These are phyloP conservation scores for Sphagnum magellanicum DNA, from an alignment of 228 moss, liverwort and hornwort species.

Conservation along the genomic window DNA sequence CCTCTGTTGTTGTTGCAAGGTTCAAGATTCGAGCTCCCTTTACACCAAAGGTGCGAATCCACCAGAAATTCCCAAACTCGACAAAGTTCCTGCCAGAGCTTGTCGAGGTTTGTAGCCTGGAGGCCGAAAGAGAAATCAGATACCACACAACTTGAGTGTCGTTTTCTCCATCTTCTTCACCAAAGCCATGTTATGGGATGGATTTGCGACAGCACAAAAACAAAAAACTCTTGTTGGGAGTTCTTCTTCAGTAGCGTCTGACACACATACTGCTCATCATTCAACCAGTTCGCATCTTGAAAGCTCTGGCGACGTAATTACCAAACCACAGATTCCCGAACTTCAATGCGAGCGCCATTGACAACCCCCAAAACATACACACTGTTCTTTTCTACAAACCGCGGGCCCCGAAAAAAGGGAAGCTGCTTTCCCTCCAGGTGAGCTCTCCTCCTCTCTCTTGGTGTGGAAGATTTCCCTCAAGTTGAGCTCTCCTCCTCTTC, in stretches of 20 bases:
- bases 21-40: not conserved
- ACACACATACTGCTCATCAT: constrained; percentile 11
- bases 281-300: constrained; percentile 19
- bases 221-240: not conserved
- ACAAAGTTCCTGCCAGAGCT: not conserved
- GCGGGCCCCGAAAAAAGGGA: too few relatives aligned
- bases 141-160: not conserved
- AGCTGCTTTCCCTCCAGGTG: too few relatives aligned
- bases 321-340: constrained; percentile 15
- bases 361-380: not conserved
- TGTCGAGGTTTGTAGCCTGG: not conserved
- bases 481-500: too few relatives aligned
- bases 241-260: not conserved
- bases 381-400: too few relatives aligned
- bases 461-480: too few relatives aligned
- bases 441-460: too few relatives aligned
- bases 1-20: not conserved
- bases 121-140: not conserved
- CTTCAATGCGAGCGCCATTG: constrained; percentile 28
- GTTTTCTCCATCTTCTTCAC: not conserved
- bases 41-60: not conserved
- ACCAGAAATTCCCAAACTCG: too few relatives aligned
- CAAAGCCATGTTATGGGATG: not conserved
- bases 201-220: not conserved
- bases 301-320: constrained; percentile 14